Evolutionary conservation across 257 asterid genomes (phyloP).

Genomic region (Cordia subcordata): DNA sequence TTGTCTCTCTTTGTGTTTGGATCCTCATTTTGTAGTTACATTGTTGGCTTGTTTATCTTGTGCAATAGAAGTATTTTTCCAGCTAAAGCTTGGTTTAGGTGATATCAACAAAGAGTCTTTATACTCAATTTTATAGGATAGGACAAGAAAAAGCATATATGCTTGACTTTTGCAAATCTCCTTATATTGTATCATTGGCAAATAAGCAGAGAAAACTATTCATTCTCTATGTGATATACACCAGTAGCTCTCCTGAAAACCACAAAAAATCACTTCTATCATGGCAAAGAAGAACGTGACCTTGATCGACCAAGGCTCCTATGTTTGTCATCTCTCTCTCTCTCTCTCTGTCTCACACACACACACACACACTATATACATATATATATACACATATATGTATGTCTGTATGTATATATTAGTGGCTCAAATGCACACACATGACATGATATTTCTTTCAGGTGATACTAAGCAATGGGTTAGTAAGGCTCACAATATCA

Average conservation of each 20-base stretch:
- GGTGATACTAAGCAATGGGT: conserved; percentile 44
- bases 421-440: background rate
- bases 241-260: background rate
- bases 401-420: too few relatives aligned
- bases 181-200: background rate
- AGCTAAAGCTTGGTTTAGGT: background rate
- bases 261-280: conserved; percentile 1
- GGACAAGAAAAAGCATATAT: conserved; percentile 1
- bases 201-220: background rate
- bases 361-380: too few relatives aligned
- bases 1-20: too few relatives aligned
- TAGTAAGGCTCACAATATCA: conserved; percentile 36
- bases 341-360: background rate
- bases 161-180: background rate
- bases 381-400: too few relatives aligned
- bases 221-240: background rate
- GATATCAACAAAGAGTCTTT: conserved; percentile 9
- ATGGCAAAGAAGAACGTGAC: conserved; percentile 34
- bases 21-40: too few relatives aligned
- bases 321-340: conserved; percentile 18
- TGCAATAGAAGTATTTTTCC: too few relatives aligned
- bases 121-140: background rate
- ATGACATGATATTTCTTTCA: conserved; percentile 15
- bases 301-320: conserved; percentile 28
- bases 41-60: too few relatives aligned